Evolutionary conservation across 495 filamentous ascomycete genomes (phyloP), one percentile per base, ranked within the genome.

Genomic region (Aspergillus taichungensis): DNA sequence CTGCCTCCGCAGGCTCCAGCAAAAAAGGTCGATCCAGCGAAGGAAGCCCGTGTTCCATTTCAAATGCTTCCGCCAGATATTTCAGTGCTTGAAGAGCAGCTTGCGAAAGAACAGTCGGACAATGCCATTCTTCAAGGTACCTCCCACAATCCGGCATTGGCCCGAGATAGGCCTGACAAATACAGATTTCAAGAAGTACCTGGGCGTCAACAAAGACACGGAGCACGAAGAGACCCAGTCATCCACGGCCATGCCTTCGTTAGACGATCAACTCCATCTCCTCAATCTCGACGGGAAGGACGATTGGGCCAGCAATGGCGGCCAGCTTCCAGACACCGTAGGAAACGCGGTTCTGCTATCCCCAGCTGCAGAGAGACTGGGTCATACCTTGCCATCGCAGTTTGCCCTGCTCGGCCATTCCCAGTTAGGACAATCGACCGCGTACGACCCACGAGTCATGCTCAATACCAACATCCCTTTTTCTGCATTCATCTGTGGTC

Each of bases 401-500:
- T 59, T 51, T 40, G 52, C 49, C 11, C 50, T 59, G 8, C 12
- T 59, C 29, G 55, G 55, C 4, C 45, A 53, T 3, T 44, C 55
- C 5, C 31, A 30, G 11, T 18, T 37, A 8, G 37, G 30, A 37
- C 38, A 48, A 27, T 40, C 45, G 30, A 42, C 38, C 34, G 37
- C 13, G 10, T 30, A 40, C 5, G 56, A 59, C 32, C 34, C 37
- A 3, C 34, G 56, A 14, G 50, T 59, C 7, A 49, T 56, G 47
- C 50, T 57, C 3, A 87, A 87, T 50, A 74, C 47, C 47, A 87
- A 88, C 51, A 71, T 79, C 2, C 82, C 84, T 1, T 82, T 74
- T 31, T 83, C 79, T 18, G 72, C 77, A 0, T 88, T 88, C 61
- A 83, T 89, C 43, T 89, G 85, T 49, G 85, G 85, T 1, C 75